Base-by-base conservation (phyloP, 2,329 filamentous ascomycete genomes). In the Alternaria triticimaculans region DNA sequence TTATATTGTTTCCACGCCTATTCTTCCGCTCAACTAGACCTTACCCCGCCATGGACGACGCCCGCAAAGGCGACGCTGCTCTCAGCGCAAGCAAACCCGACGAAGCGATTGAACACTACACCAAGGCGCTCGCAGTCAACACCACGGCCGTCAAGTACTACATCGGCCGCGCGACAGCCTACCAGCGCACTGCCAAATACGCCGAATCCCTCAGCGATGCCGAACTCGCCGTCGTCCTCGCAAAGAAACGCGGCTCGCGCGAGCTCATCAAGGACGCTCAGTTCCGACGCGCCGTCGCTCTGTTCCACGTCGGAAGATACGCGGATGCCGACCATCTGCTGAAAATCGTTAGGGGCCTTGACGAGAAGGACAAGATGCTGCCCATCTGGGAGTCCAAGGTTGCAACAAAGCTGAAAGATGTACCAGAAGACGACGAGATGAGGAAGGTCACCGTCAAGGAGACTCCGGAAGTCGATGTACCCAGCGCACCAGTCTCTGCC, bases 181-280 rank as follows among this genome's bases (percentile, higher is more conserved):
- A 94, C 76, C 86, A 92, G 54, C 87, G 92, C 63, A 84, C 86
- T 3, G 84, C 83, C 41, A 75, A 73, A 49, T 82, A 85, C 46
- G 74, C 82, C 21, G 80, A 88, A 63, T 84, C 68, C n/a, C 81
- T 85, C 28, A 63, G 71, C 50, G 84, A 85, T 65, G 83, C 83
- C 57, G 81, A 85, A 54, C 73, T 80, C 43, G 83, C 88, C 55
- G 85, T 88, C 60, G 83, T 88, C 3, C 84, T 87, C 21, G 92
- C 93, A 1, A 86, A 96, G 48, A 85, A 90, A 66, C 90, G 95
- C 44, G 92, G 87, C 30, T 91, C 90, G 72, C 88, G 92, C 55
- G 88, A 93, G 68, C 86, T 91, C 28, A 93, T 97, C 78, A 85
- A 89, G 49, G 88, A 93, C n/a, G 90, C 92, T 2, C 93, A 97